Conservation (phyloP, 768 basidiomycete genomes). For the Stropharia rugosoannulata region DNA sequence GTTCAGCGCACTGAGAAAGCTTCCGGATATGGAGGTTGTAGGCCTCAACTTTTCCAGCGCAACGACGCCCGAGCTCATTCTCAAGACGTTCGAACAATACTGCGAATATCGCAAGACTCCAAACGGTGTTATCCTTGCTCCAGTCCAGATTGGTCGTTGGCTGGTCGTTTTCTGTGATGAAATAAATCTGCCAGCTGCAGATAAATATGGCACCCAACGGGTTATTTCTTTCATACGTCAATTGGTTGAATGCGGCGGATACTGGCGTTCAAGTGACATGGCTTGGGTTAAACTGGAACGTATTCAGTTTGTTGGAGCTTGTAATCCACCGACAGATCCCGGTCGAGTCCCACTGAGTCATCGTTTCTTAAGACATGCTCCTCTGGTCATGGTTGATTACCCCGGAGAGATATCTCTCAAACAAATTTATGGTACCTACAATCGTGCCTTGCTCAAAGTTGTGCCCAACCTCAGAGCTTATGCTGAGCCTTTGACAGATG, state of each 20-base stretch:
- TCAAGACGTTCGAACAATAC: conserved; percentile 99
- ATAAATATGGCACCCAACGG: conserved; percentile 97
- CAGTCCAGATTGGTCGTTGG: conserved; percentile 95
- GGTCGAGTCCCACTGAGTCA: conserved; percentile 98
- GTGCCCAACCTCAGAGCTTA: conserved; percentile 91
- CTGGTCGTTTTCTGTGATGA: conserved; percentile 99
- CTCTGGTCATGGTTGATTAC: conserved; percentile 98
- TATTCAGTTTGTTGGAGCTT: conserved; percentile 99
- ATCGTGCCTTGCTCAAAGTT: conserved; percentile 93
- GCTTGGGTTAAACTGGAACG: conserved; percentile 97
- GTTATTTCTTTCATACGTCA: conserved; percentile 99
- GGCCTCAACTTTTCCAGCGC: conserved; percentile 99
- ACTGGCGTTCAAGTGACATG: conserved; percentile 93
- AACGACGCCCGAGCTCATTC: conserved; percentile 94
- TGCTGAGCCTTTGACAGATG: conserved; percentile 91
- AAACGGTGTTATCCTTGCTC: conserved; percentile 94
- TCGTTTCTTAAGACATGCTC: conserved; percentile 96
- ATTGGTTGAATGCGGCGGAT: conserved; percentile 92
- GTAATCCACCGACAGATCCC: conserved; percentile 98
- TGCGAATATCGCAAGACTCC: conserved; percentile 99
- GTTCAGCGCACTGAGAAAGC: conserved; percentile 94
- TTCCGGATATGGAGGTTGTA: conserved; percentile 98
- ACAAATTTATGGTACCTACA: conserved; percentile 98
- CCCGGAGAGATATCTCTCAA: conserved; percentile 96
- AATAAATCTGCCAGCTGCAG: conserved; percentile 94